Evolutionary conservation across 2,329 filamentous ascomycete species (phyloP), one percentile per base, ranked within the genome.

Genomic region (Aspergillus floridensis): DNA sequence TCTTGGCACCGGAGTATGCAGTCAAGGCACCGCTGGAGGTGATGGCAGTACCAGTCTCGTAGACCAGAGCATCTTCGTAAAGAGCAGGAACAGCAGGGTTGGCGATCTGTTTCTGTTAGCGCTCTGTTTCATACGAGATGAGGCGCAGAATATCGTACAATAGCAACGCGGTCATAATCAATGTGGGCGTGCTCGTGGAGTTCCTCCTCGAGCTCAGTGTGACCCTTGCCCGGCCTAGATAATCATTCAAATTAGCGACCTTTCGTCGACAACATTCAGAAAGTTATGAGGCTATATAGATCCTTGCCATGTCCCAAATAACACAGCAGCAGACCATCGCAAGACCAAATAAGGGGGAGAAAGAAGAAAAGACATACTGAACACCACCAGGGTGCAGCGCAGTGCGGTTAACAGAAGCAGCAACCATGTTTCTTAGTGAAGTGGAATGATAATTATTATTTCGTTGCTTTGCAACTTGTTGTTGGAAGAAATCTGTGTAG

Each of bases 51-150:
- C 95, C 95, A 59, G 91, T 95, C 82, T 99, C 95, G 83, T 98
- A 99, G 68, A 93, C 92, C 66, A 99, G 87, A 58, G 95, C 95
- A 90, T 99, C 95, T 86, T 99, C 95, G 84, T 99, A 99, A 65
- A 99, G 88, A 60, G 93, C 90, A 65, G 95, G 89, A 63, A 98
- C 95, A 59, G 93, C 95, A 65, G 93, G 93, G 81, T 99, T 98
- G 81, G 92, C 91, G 70, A 88, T 83, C 85, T 87, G 69, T 47
- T 32, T 21, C 16, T 10, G 49, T 61, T 53, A 68, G 61, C 56
- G 53, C 53, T 35, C 53, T 49, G 52, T 53, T 44, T 51, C 24
- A 49, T 50, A 19, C 38, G 31, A 1, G 7, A 2, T 32, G 41
- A 24, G 6, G 16, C 24, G 21, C 44, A 58, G 38, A 56, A 44